A percentile compares a stretch with the other conserved stretches of the same genome.
Evolutionary conservation across 2,329 filamentous ascomycete genomes (phyloP).

Genomic region (Xylaria sp.): DNA sequence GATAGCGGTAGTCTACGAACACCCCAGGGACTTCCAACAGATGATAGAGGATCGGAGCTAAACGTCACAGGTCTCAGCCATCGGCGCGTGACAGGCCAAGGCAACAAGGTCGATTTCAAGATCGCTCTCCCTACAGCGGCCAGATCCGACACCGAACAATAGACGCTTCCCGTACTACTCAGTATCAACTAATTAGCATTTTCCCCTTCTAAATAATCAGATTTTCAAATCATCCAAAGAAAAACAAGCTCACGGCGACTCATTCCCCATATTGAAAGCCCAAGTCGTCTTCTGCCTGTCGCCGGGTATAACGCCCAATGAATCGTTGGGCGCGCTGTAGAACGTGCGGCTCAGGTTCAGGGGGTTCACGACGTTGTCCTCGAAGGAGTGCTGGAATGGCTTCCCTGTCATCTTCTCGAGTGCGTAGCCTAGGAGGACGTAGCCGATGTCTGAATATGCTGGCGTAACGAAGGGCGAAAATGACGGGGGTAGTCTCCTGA

Average conservation of each 20-base stretch:
- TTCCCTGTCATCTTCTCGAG: slow-evolving; percentile 52
- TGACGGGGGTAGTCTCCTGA: slow-evolving; percentile 49
- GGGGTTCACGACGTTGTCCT: slow-evolving; percentile 49
- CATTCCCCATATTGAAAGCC: slow-evolving; percentile 49
- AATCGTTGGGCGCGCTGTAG: slow-evolving; percentile 48
- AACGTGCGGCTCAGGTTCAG: slow-evolving; percentile 51
- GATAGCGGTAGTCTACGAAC: slow-evolving; percentile 47
- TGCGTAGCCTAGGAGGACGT: slow-evolving; percentile 53
- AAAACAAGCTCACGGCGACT: slow-evolving; percentile 45
- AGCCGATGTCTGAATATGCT: slow-evolving; percentile 55
- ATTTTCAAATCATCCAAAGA: not conserved
- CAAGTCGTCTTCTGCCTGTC: slow-evolving; percentile 48
- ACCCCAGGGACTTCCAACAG: slow-evolving; percentile 51
- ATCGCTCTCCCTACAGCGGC: slow-evolving; percentile 49
- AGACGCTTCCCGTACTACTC: slow-evolving; percentile 51
- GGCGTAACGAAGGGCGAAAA: slow-evolving; percentile 52
- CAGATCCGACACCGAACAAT: slow-evolving; percentile 49
- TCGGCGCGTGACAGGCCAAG: slow-evolving; percentile 48
- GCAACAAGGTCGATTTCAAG: slow-evolving; percentile 48
- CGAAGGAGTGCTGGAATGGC: slow-evolving; percentile 48
- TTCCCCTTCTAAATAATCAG: not conserved
- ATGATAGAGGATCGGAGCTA: slow-evolving; percentile 47
- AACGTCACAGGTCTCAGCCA: slow-evolving; percentile 51
- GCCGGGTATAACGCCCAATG: slow-evolving; percentile 52
- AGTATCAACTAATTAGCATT: not conserved